Conservation (phyloP, 768 basidiomycete genomes). For the Hysterangium stoloniferum region DNA sequence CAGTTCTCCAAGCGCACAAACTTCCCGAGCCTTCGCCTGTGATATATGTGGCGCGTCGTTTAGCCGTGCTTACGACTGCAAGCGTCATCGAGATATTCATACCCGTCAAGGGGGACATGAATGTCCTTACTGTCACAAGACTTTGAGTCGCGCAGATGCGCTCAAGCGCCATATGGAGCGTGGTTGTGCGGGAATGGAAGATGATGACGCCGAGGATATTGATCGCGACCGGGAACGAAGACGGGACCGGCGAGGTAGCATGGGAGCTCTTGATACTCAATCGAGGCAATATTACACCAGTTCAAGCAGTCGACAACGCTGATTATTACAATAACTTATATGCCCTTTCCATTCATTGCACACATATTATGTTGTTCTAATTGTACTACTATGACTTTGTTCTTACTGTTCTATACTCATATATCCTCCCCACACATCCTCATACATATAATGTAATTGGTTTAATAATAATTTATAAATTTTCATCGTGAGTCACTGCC, state of each 20-base stretch:
- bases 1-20: not conserved
- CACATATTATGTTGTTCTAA: not conserved
- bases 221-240: slow-evolving; percentile 8
- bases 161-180: slow-evolving; percentile 79
- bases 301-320: slow-evolving; percentile 1
- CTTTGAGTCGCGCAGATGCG: slow-evolving; percentile 73
- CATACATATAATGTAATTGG: not conserved
- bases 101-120: slow-evolving; percentile 58
- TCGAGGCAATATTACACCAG: slow-evolving; percentile 7
- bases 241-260: slow-evolving; percentile 1
- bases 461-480: slow-evolving; percentile 2
- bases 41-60: slow-evolving; percentile 73
- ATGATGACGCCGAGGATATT: slow-evolving; percentile 1
- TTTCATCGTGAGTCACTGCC: slow-evolving; percentile 16
- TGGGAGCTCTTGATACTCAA: slow-evolving; percentile 7
- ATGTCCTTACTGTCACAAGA: slow-evolving; percentile 68
- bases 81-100: slow-evolving; percentile 74
- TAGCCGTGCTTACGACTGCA: slow-evolving; percentile 73
- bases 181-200: slow-evolving; percentile 36
- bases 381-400: not conserved
- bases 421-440: not conserved
- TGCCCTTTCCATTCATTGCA: not conserved
- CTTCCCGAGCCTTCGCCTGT: slow-evolving; percentile 54
- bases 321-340: not conserved
- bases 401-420: not conserved